Evolutionary conservation across 2,329 filamentous ascomycete genomes (phyloP).

Genomic region (Colletotrichum noveboracense): DNA sequence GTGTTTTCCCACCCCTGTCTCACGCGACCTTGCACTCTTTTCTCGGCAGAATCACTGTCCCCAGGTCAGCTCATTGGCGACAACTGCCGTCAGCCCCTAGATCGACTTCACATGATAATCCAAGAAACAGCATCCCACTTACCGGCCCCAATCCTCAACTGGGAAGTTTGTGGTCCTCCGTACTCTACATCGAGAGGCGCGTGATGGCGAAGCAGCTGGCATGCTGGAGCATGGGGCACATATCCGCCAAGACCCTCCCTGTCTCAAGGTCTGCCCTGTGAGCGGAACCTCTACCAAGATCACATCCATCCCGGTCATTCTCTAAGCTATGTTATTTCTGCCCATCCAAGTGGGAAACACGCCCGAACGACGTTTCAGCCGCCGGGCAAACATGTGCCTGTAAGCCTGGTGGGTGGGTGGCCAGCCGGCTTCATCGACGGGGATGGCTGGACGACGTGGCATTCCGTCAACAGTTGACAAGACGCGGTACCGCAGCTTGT

Average conservation of each 20-base stretch:
- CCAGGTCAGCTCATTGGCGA: background rate
- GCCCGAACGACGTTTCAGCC: conserved; percentile 1
- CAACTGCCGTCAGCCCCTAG: background rate
- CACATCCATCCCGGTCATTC: background rate
- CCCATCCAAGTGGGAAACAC: background rate
- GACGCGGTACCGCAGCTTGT: background rate
- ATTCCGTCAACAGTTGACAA: background rate
- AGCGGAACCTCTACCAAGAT: background rate
- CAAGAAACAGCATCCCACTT: background rate
- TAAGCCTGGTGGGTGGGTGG: background rate
- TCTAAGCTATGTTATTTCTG: background rate
- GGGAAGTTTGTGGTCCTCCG: background rate
- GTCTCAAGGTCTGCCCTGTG: background rate
- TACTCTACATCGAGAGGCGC: background rate
- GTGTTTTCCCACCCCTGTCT: background rate
- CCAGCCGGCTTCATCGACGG: background rate
- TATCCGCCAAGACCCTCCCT: background rate
- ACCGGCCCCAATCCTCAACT: background rate
- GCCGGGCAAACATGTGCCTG: background rate
- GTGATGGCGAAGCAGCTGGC: background rate
- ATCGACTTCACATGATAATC: background rate
- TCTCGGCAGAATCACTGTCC: background rate
- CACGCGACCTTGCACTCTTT: background rate
- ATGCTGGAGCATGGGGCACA: background rate
- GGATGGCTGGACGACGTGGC: conserved; percentile 14